Percentiles rank a stretch among this genome's conserved stretches.
Conservation (phyloP, 306 rosid genomes). For the Carpinus viminea region DNA sequence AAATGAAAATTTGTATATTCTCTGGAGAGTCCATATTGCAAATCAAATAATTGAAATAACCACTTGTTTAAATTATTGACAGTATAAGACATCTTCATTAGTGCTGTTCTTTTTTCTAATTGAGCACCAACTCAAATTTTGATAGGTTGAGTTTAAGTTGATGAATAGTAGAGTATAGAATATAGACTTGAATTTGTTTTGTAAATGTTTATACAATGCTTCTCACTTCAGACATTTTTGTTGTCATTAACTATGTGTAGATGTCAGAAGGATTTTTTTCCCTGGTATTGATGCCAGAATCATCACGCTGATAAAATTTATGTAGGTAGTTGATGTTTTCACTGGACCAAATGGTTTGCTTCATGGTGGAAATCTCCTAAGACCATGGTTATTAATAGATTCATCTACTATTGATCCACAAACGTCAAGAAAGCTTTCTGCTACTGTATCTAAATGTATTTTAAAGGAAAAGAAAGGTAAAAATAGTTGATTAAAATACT, state of each 20-base stretch:
- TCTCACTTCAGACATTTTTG: background rate
- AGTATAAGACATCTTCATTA: background rate
- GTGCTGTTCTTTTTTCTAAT: background rate
- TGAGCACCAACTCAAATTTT: background rate
- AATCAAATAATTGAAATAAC: background rate
- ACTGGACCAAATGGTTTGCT: slow-evolving; percentile 88
- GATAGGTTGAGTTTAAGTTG: background rate
- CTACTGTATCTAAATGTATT: slow-evolving; percentile 53
- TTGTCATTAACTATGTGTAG: background rate
- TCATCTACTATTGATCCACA: slow-evolving; percentile 93
- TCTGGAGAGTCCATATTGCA: background rate
- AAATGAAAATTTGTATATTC: background rate
- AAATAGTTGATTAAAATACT: slow-evolving; percentile 16
- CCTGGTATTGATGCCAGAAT: slow-evolving; percentile 30
- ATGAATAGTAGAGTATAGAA: background rate
- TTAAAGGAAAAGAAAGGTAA: slow-evolving; percentile 73
- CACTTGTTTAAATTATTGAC: background rate
- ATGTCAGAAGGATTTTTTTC: background rate
- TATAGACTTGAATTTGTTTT: background rate
- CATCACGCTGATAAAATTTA: slow-evolving; percentile 34
- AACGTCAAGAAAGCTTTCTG: slow-evolving; percentile 79
- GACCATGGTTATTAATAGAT: slow-evolving; percentile 87
- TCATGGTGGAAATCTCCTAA: slow-evolving; percentile 58
- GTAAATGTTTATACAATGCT: background rate
- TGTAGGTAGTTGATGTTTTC: slow-evolving; percentile 83